These are phyloP conservation scores for Fusarium domesticum DNA, from an alignment of 2,329 filamentous ascomycete species.

Conservation along the genomic window DNA sequence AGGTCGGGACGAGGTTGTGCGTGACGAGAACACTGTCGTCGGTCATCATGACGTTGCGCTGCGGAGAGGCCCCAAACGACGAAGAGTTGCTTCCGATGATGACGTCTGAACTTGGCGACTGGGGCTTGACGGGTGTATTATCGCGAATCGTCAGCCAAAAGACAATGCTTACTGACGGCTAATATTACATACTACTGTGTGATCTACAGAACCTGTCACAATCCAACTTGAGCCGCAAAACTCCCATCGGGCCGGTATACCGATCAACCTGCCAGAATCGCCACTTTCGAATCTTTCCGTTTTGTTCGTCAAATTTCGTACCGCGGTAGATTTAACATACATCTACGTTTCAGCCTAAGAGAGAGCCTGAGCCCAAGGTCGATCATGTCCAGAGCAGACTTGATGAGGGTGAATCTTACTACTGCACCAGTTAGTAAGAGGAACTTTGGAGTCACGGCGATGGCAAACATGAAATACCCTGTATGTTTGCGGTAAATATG, in stretches of 20 bases:
- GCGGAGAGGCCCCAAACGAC: conserved; percentile 32
- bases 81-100: conserved; percentile 27
- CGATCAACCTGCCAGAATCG: neutral
- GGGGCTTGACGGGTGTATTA: too few species aligned
- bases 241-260: neutral
- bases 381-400: too few species aligned
- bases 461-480: too few species aligned
- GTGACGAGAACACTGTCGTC: conserved; percentile 20
- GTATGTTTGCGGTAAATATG: too few species aligned
- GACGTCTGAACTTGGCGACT: conserved; percentile 10
- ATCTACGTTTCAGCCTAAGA: neutral
- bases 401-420: too few species aligned
- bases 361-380: too few species aligned
- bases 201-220: neutral
- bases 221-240: neutral
- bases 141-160: too few species aligned
- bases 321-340: neutral
- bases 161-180: too few species aligned
- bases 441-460: too few species aligned
- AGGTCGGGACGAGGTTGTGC: conserved; percentile 17
- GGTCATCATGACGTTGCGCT: conserved; percentile 25
- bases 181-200: neutral
- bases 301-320: neutral
- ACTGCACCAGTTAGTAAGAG: too few species aligned
- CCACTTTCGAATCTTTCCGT: neutral